Evolutionary conservation across 345 rosid genomes (phyloP).

Genomic region (Eucalyptus marginata): DNA sequence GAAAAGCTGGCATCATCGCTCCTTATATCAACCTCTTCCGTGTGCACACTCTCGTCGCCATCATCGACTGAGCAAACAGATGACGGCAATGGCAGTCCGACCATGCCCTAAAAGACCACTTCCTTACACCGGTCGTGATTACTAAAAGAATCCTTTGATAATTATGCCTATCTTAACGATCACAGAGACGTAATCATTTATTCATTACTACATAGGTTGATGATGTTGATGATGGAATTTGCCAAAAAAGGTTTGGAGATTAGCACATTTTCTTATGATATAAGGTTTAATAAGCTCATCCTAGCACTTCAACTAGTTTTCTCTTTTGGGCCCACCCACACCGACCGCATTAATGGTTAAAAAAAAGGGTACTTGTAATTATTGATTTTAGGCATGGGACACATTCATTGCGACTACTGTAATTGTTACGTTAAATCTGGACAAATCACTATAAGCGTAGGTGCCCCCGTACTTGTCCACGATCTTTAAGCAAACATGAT

Average conservation of each 20-base stretch:
- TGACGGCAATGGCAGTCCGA: neutral
- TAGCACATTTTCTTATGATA: neutral
- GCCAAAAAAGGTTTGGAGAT: neutral
- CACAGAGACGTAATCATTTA: neutral
- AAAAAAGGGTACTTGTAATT: neutral
- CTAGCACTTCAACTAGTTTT: neutral
- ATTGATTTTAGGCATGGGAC: neutral
- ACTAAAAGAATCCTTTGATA: neutral
- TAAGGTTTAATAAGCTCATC: neutral
- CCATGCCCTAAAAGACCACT: neutral
- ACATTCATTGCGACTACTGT: neutral
- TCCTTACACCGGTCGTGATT: neutral
- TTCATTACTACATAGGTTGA: neutral
- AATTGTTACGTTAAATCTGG: neutral
- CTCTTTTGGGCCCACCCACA: neutral
- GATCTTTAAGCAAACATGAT: neutral
- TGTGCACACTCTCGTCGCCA: neutral
- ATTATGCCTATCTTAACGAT: neutral
- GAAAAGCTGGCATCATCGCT: neutral
- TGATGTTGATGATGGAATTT: neutral
- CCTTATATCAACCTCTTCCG: neutral
- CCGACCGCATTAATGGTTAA: neutral
- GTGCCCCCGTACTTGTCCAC: neutral
- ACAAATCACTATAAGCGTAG: neutral
- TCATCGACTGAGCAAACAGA: neutral